Conservation (phyloP, 805 yeast genomes). For the Candida insectorum region DNA sequence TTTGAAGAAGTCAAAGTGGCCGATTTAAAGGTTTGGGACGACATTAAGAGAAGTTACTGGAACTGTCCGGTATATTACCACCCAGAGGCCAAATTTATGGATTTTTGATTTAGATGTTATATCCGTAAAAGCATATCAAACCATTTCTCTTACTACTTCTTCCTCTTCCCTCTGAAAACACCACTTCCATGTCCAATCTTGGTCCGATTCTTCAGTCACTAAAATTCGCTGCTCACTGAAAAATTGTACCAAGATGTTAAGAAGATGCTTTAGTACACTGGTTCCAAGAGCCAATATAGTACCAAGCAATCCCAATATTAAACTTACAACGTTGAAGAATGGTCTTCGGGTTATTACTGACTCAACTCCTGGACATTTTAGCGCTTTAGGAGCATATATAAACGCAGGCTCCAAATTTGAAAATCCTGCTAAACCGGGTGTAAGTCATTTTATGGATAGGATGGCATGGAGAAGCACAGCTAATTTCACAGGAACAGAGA, state of each 20-base stretch:
- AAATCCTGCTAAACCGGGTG: constrained; percentile 54
- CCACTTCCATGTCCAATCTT: too few species aligned
- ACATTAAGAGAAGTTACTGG: constrained; percentile 63
- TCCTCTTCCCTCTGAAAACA: too few species aligned
- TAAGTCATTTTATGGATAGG: constrained; percentile 81
- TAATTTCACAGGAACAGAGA: constrained; percentile 55
- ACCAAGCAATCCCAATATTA: constrained; percentile 14
- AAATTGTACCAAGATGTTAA: constrained; percentile 3
- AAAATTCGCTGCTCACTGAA: too few species aligned
- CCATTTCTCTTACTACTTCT: too few species aligned
- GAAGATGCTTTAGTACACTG: constrained; percentile 7
- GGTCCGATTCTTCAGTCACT: too few species aligned
- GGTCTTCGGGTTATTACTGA: constrained; percentile 85
- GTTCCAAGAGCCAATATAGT: background rate
- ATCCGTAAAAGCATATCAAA: too few species aligned
- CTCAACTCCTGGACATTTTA: constrained; percentile 83
- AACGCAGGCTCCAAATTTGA: constrained; percentile 92
- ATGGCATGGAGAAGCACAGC: constrained; percentile 77
- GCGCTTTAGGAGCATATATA: constrained; percentile 85
- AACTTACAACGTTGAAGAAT: constrained; percentile 51
- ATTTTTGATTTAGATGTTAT: too few species aligned
- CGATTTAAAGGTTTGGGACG: constrained; percentile 55
- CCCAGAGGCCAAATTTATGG: constrained; percentile 54
- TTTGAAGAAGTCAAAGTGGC: constrained; percentile 52
- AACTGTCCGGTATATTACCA: constrained; percentile 65